phyloP scores from a whole-genome alignment of 2,329 filamentous ascomycete genomes.

The Fusarium keratoplasticum region DNA sequence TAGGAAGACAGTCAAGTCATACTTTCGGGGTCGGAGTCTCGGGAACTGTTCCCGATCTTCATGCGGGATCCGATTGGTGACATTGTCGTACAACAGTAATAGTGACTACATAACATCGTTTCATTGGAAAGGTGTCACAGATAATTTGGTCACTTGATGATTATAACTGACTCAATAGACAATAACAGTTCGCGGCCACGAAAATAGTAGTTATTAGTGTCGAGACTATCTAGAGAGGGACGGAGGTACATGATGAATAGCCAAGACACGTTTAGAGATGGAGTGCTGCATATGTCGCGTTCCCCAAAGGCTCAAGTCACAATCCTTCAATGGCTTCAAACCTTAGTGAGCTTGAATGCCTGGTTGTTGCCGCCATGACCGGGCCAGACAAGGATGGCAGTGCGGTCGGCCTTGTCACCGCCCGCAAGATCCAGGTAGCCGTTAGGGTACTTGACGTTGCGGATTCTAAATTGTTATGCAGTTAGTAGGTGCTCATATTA shows the following conservation, averaged over 20 bases:
- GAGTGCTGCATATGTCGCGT: too few relatives aligned
- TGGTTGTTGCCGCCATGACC: not conserved
- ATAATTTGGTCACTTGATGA: not conserved
- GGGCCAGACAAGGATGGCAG: not conserved
- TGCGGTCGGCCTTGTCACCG: not conserved
- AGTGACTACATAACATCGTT: not conserved
- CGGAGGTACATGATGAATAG: not conserved
- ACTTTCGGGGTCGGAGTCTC: not conserved
- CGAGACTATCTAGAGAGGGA: not conserved
- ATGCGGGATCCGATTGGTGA: not conserved
- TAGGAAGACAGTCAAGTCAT: not conserved
- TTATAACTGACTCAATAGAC: not conserved
- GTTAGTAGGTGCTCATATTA: not conserved
- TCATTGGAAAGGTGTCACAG: rapidly evolving
- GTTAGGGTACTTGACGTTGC: not conserved
- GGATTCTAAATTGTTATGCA: not conserved
- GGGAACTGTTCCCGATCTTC: not conserved
- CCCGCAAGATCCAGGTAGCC: not conserved
- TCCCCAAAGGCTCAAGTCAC: not conserved
- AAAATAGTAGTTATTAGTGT: not conserved
- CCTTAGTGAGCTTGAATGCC: not conserved
- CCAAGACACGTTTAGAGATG: not conserved
- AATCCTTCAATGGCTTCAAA: not conserved
- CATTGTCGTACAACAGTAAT: not conserved
- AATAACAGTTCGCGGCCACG: not conserved